Evolutionary conservation across 768 basidiomycete species (phyloP), one percentile per base, ranked within the genome.

Genomic region (Suillus clintonianus): DNA sequence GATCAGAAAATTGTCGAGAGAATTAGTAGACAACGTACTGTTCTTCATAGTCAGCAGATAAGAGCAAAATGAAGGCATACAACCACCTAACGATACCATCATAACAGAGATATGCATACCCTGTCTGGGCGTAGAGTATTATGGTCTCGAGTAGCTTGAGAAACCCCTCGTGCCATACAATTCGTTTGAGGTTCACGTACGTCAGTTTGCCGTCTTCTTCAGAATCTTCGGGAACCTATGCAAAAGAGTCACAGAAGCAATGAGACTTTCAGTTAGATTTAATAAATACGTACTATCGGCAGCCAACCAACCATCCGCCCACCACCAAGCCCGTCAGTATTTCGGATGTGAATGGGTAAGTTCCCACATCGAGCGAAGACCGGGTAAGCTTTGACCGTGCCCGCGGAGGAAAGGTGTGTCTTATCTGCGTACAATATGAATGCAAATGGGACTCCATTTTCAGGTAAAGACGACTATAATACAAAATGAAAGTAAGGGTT

Each of bases 11-110:
- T 22, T 3, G 74, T 19, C 41, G 59, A 61, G 73, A 72, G n/a
- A n/a, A n/a, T 73, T 13, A 80, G 76, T 3, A 74, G 59, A 64
- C 76, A 9, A 22, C 77, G n/a, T 74, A 82, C 81, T 78, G 76
- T 69, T 83, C 80, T 63, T 82, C 78, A 65, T 80, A 83, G 45
- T 82, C 80, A 34, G 80, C 74, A 10, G 75, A 76, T 2, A 80
- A 60, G 10, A 81, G 78, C 0, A 79, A 54, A 36, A 82, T 71
- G 30, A 76, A 53, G 11, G 78, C 80, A 59, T 68, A 82, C 0
- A 83, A 60, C 17, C 37, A 65, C 0, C 72, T 74, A 1, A 58
- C 5, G 13, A 77, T 65, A 0, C 60, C 67, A 64, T 80, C 77
- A 8, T 69, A 75, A 65, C 78, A 80, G 19, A 24, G 17, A 19